Base-by-base conservation (phyloP, 1,284 basidiomycete species). In the Stereum hirsutum region DNA sequence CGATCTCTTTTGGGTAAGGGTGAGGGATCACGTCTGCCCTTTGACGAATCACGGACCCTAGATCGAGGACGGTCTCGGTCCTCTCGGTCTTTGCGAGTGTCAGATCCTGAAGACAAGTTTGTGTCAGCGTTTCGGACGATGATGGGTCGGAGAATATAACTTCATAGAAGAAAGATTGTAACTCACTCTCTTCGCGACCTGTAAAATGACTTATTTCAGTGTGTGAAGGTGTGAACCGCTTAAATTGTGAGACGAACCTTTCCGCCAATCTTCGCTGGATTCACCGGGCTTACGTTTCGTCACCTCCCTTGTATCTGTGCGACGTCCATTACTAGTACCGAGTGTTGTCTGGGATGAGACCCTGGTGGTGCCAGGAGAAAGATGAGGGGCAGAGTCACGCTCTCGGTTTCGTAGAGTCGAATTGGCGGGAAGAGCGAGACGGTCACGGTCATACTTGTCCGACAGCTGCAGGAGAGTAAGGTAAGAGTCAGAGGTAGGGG, bases 391-490 rank as follows among this genome's bases (percentile, higher is more conserved):
- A 42, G 71, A 52, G 47, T 88, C 85, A 54, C 83, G 70, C 50
- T 88, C 83, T 56, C 85, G 82, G 45, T 62, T 68, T 39, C 82
- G 70, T 41, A 76, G 55, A 31, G 59, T 54, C 26, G 67, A 51
- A 59, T 61, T 47, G 57, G 65, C 56, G 54, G 75, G 60, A 45
- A 76, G 63, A 33, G 74, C 74, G 36, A 84, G 70, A 30, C 84
- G 79, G 55, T 89, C 87, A 34, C 88, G 80, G 63, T 89, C 85
- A 56, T 82, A 89, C 60, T 86, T 88, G 60, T 89, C 86, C 19
- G 87, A 89, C 19, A 89, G 69, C 85, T 89, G 48, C 4, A 45
- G 42, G 14, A 26, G 41, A 28, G 32, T n/a, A 6, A 21, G 40
- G 57, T 20, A 55, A 49, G 41, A 39, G 39, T 14, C 8, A 10